These are phyloP conservation scores for Spizellomyces punctatus DNA, from an alignment of 192 early-diverging fungal genomes.

Conservation along the genomic window DNA sequence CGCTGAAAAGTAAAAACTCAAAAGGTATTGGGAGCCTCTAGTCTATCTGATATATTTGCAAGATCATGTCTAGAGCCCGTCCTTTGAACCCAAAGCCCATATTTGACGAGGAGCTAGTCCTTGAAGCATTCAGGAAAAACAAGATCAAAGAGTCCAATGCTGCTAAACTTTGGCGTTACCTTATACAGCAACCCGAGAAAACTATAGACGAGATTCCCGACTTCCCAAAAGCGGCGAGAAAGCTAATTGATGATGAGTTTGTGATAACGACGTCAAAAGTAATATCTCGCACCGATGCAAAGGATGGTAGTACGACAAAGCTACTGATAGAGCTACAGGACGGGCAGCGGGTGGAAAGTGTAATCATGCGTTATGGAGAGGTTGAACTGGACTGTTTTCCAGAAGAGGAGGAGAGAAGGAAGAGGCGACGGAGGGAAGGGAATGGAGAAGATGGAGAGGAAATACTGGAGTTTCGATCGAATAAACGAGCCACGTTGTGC, in stretches of 20 bases:
- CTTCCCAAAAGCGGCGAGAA: constrained; percentile 42
- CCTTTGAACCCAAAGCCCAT: constrained; percentile 42
- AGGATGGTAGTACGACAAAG: constrained; percentile 58
- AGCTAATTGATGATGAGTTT: constrained; percentile 50
- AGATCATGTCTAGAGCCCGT: constrained; percentile 27
- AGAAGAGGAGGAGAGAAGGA: constrained; percentile 41
- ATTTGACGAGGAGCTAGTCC: constrained; percentile 43
- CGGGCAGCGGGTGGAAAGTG: constrained; percentile 55
- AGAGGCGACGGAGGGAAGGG: constrained; percentile 8
- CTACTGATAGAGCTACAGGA: constrained; percentile 62
- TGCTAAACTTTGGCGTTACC: constrained; percentile 42
- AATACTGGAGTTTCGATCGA: constrained; percentile 41
- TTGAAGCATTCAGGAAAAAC: constrained; percentile 38
- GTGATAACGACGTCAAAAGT: constrained; percentile 46
- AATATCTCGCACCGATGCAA: constrained; percentile 42
- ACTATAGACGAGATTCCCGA: constrained; percentile 42
- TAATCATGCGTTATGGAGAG: constrained; percentile 61
- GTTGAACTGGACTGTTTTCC: constrained; percentile 48
- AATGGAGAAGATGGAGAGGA: constrained; percentile 34
- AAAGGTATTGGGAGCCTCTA: neutral
- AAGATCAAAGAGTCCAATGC: constrained; percentile 40
- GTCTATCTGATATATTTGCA: neutral
- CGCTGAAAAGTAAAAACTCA: neutral
- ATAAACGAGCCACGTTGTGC: constrained; percentile 55
- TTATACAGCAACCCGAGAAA: constrained; percentile 36